phyloP scores from a whole-genome alignment of 371 early-diverging fungal genomes.

The Mortierella polycephala region DNA sequence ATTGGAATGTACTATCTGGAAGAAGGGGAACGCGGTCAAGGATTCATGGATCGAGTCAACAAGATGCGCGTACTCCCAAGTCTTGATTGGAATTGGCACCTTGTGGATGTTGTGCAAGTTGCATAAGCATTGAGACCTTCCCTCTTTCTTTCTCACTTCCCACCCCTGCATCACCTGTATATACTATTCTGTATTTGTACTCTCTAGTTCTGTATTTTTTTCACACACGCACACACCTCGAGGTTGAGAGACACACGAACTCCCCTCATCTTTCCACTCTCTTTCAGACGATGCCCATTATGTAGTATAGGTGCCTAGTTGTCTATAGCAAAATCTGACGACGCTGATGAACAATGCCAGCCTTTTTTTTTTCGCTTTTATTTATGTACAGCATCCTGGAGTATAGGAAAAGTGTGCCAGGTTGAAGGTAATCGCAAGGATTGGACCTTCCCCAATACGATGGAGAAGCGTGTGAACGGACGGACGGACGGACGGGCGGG shows the following conservation, averaged over 20 bases:
- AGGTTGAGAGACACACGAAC: too few relatives aligned
- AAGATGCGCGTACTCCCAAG: background rate
- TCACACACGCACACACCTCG: background rate
- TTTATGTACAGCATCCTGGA: too few relatives aligned
- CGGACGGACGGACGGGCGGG: background rate
- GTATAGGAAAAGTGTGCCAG: too few relatives aligned
- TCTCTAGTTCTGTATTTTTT: background rate
- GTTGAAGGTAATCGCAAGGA: too few relatives aligned
- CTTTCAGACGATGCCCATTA: too few relatives aligned
- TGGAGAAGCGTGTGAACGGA: background rate
- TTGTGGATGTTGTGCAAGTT: background rate
- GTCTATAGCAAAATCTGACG: too few relatives aligned
- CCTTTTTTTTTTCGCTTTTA: too few relatives aligned
- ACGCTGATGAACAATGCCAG: too few relatives aligned
- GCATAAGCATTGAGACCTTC: background rate
- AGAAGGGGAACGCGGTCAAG: background rate
- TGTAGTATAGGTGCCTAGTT: too few relatives aligned
- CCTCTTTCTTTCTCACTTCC: background rate
- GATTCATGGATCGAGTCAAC: conserved; percentile 2
- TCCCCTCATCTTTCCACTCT: too few relatives aligned
- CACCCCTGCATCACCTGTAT: background rate
- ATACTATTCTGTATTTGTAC: background rate
- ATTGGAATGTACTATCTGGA: conserved; percentile 10
- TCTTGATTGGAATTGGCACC: background rate
- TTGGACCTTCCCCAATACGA: too few relatives aligned